Conservation (phyloP, 495 filamentous ascomycete species). For the Letharia lupina region DNA sequence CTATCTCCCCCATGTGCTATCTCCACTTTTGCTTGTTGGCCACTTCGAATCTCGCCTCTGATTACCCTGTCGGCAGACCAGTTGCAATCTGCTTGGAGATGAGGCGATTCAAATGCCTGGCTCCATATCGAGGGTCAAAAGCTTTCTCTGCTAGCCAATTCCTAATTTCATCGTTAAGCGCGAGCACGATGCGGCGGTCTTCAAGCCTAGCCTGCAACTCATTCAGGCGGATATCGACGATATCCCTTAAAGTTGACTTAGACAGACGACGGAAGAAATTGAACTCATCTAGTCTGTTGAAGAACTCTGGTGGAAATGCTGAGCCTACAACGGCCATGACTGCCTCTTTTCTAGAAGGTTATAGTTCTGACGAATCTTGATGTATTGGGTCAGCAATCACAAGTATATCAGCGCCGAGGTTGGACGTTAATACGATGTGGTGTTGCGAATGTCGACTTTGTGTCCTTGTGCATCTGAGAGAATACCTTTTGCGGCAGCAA, state of each 20-base stretch:
- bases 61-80: slow-evolving; percentile 82
- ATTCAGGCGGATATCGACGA: slow-evolving; percentile 82
- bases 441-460: slow-evolving; percentile 92
- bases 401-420: slow-evolving; percentile 55
- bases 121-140: slow-evolving; percentile 87
- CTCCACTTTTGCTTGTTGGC: slow-evolving; percentile 59
- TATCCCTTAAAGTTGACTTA: slow-evolving; percentile 69
- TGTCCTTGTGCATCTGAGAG: slow-evolving; percentile 92
- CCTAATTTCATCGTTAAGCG: slow-evolving; percentile 62
- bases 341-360: slow-evolving; percentile 57
- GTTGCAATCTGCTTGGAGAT: slow-evolving; percentile 86
- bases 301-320: slow-evolving; percentile 83
- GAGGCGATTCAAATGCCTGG: slow-evolving; percentile 84
- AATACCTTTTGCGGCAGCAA: slow-evolving; percentile 91
- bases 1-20: slow-evolving; percentile 50
- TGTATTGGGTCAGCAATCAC: slow-evolving; percentile 39
- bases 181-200: slow-evolving; percentile 72
- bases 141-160: slow-evolving; percentile 80
- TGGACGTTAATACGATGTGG: slow-evolving; percentile 94
- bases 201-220: slow-evolving; percentile 80
- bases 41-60: slow-evolving; percentile 66
- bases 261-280: slow-evolving; percentile 88
- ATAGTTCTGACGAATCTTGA: slow-evolving; percentile 47
- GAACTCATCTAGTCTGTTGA: slow-evolving; percentile 94
- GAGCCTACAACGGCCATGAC: slow-evolving; percentile 82